Base-by-base conservation (phyloP, 805 yeast genomes). In the Teunomyces kruisii region DNA sequence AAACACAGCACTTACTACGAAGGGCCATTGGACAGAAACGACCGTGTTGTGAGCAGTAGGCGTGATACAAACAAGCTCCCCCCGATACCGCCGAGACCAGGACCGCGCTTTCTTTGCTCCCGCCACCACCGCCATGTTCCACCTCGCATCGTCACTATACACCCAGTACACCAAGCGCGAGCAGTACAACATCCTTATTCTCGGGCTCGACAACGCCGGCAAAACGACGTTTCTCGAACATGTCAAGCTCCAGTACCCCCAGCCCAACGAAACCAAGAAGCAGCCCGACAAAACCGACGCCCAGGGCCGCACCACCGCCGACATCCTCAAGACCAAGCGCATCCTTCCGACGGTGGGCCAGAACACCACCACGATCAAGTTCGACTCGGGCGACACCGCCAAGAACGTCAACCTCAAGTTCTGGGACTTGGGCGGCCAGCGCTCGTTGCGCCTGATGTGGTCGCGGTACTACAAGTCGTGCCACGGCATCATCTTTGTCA, bases 401-500 rank as follows among this genome's bases (percentile, higher is more conserved):
- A 71, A 74, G 45, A 73, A 71, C 45, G 68, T 76, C 45, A 69
- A 73, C 42, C 70, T 94, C 45, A 91, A 90, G 59, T 80, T 94
- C 57, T 92, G 98, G 98, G 99, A 92, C 63, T 82, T 92, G 32
- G 98, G 98, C 9, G 99, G 99, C 9, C 99, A 92, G 65, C 84
- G 83, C 59, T 74, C 86, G n/a, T 71, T 92, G 39, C 74, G 98
- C 39, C 70, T 80, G 24, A 75, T 94, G 75, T 92, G 99, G 99
- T 76, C 84, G 5, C 81, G 88, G 49, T 94, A 92, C 70, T 94
- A 84, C 66, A 73, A 76, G 14, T 85, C 82, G 47, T 87, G 96
- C 44, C 97, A 92, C 65, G 98, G 94, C 0, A 88, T 92, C 30
- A 83, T 94, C 36, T 92, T 92, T 63, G 85, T 92, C 14, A 92